Base-by-base conservation (phyloP, 106 monocot species). In the Ottelia alismoides region DNA sequence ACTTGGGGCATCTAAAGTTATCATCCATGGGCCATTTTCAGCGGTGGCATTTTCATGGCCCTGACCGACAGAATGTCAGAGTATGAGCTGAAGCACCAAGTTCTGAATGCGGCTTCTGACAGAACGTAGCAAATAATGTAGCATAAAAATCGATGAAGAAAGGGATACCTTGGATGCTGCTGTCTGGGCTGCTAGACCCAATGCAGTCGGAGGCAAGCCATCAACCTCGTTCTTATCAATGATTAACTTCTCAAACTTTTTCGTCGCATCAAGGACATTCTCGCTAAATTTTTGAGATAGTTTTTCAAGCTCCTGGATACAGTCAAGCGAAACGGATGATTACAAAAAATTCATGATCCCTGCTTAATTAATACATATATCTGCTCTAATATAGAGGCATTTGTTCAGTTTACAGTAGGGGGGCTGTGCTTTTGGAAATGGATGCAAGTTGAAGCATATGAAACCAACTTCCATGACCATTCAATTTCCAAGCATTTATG, bases 211-310 rank as follows among this genome's bases (percentile, higher is more conserved):
- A 63, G 96, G 96, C 52, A 98, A 56, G 2, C 96, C 96, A 45
- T 85, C 89, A 58, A 98, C 71, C 60, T 89, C 89, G 28, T 82
- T 85, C 70, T 80, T 85, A 59, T 98, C 89, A 1, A 72, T 85
- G 51, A 98, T 78, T 47, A 98, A 67, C 49, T 98, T 98, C 52
- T 89, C 96, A 55, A 70, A 98, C 26, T 72, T 85, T 52, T 98
- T 98, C 22, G 89, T 98, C 30, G 96, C 88, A 70, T 98, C 96
- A 68, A 98, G 65, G 25, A 89, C 89, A 72, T 98, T 98, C 70
- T 98, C 96, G 71, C 79, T 82, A 54, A 98, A 98, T 53, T 98
- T 98, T 55, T 85, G 88, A 27, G 74, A 74, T 26, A 98, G 45
- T 50, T 80, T 98, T 47, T 85, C 82, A 66, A 98, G 78, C 63